phyloP scores from a whole-genome alignment of 2,329 filamentous ascomycete species.

The Fusarium floridanum region DNA sequence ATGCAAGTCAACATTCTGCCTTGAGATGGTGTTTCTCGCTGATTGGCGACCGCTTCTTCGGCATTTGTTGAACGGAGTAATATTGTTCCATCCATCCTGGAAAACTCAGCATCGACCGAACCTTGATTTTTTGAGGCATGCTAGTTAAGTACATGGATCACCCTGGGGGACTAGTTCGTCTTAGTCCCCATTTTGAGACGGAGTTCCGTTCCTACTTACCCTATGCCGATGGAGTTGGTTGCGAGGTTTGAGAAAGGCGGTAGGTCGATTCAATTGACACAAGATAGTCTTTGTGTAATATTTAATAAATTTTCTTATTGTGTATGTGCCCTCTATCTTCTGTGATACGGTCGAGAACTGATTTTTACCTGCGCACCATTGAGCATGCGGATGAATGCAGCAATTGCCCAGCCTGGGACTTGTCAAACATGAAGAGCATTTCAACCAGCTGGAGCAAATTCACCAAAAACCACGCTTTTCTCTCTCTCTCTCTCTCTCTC shows the following conservation, averaged over 20 bases:
- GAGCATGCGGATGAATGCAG: no score
- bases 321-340: not conserved
- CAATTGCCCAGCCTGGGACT: no score
- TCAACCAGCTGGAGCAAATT: not conserved
- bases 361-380: not conserved
- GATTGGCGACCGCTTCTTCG: not conserved
- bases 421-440: no score
- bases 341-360: fast-evolving
- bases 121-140: not conserved
- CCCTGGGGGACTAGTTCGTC: not conserved
- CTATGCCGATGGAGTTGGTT: not conserved
- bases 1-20: not conserved
- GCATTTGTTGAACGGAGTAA: not conserved
- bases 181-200: not conserved
- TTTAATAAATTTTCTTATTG: not conserved
- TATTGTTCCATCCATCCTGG: not conserved
- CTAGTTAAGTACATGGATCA: not conserved
- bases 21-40: not conserved
- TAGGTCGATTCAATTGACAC: not conserved
- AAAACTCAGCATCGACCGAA: not conserved
- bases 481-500: not conserved
- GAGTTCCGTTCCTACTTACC: not conserved
- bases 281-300: not conserved
- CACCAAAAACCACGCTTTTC: not conserved
- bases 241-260: not conserved